Percentiles rank a stretch among this genome's conserved stretches.
Evolutionary conservation across 805 yeast species (phyloP).

Genomic region (Metschnikowia similis): DNA sequence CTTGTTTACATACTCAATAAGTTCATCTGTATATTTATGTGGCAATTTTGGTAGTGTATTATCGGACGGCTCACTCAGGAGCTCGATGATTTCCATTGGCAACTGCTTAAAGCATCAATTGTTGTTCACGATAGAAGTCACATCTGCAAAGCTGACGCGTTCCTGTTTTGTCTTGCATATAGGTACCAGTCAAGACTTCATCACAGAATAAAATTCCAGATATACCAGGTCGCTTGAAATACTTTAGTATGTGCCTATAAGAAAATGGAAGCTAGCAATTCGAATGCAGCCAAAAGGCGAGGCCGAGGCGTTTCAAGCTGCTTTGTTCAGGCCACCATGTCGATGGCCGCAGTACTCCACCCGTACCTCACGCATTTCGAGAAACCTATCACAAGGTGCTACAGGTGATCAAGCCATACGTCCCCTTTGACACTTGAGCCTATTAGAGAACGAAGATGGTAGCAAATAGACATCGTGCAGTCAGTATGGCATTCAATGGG

Average conservation of each 20-base stretch:
- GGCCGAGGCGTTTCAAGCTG: not conserved
- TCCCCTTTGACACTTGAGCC: not conserved
- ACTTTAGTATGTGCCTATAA: too few relatives aligned
- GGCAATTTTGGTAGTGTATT: not conserved
- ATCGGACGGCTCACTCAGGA: slow-evolving; percentile 13
- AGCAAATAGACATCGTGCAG: slow-evolving; percentile 22
- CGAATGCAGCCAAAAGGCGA: not conserved
- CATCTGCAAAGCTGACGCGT: slow-evolving; percentile 1
- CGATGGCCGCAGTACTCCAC: not conserved
- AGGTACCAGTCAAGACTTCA: not conserved
- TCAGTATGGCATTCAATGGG: slow-evolving; percentile 22
- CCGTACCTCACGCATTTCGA: slow-evolving; percentile 5
- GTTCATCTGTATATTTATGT: not conserved
- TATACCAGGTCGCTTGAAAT: too few relatives aligned
- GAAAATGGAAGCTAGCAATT: too few relatives aligned
- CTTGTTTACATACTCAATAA: slow-evolving; percentile 11
- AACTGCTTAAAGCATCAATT: not conserved
- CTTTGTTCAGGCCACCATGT: not conserved
- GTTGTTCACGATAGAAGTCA: not conserved
- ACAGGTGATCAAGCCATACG: not conserved
- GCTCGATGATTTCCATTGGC: slow-evolving; percentile 14
- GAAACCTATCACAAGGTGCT: not conserved
- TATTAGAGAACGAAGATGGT: slow-evolving; percentile 5
- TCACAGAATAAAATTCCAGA: not conserved
- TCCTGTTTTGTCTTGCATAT: not conserved